phyloP scores from a whole-genome alignment of 2,329 filamentous ascomycete species.

The Neurospora sp. region DNA sequence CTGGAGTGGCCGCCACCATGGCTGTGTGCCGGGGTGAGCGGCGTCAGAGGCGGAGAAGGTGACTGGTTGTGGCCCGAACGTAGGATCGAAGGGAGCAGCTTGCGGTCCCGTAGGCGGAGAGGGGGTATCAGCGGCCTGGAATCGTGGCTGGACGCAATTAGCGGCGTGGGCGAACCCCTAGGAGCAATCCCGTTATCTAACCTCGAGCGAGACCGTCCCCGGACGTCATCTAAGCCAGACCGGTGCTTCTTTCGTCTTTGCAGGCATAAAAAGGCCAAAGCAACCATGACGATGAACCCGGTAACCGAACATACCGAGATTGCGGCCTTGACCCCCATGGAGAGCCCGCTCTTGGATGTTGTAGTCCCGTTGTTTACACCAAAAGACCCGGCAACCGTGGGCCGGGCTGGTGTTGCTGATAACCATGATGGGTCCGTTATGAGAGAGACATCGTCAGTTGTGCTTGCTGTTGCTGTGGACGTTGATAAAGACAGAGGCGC shows the following conservation, averaged over 20 bases:
- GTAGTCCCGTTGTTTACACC: slow-evolving; percentile 7
- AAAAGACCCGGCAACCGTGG: not conserved
- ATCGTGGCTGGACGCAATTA: slow-evolving; percentile 27
- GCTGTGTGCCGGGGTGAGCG: slow-evolving; percentile 21
- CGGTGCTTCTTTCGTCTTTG: slow-evolving; percentile 21
- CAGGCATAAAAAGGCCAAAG: slow-evolving; percentile 28
- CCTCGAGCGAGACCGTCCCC: slow-evolving; percentile 14
- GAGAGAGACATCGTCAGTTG: not conserved
- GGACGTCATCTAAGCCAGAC: slow-evolving; percentile 10
- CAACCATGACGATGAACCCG: slow-evolving; percentile 27
- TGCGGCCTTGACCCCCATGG: slow-evolving; percentile 33
- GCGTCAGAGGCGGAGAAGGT: slow-evolving; percentile 21
- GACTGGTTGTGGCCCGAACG: slow-evolving; percentile 16
- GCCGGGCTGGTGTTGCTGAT: not conserved
- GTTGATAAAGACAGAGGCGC: not conserved
- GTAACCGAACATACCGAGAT: slow-evolving; percentile 34
- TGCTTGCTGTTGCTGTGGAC: not conserved
- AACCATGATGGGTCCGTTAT: not conserved
- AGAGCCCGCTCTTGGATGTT: slow-evolving; percentile 21
- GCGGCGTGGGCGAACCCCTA: slow-evolving; percentile 30
- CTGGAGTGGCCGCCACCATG: not conserved
- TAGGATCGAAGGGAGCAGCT: slow-evolving; percentile 29
- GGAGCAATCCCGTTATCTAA: slow-evolving; percentile 17
- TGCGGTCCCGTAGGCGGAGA: slow-evolving; percentile 37
- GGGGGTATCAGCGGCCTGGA: slow-evolving; percentile 32